phyloP scores from a whole-genome alignment of 257 asterid genomes.

The Schizonepeta tenuifolia region DNA sequence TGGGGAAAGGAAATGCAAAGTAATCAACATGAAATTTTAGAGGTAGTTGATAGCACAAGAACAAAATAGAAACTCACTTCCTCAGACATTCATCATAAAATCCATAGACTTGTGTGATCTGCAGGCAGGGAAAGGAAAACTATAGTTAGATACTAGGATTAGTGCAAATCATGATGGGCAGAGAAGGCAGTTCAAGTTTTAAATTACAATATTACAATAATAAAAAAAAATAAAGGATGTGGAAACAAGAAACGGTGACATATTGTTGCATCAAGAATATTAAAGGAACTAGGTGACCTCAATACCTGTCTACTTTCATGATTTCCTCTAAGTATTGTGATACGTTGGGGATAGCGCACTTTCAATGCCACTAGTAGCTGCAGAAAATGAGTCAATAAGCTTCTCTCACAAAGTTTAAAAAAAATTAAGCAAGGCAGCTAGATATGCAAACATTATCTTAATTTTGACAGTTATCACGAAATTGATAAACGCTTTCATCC shows the following conservation, averaged over 20 bases:
- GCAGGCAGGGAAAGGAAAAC: constrained; percentile 38
- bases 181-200: background rate
- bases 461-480: background rate
- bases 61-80: constrained; percentile 60
- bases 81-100: constrained; percentile 86
- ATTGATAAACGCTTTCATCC: background rate
- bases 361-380: constrained; percentile 73
- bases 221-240: background rate
- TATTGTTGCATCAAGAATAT: constrained; percentile 3
- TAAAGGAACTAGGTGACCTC: background rate
- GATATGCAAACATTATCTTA: constrained; percentile 3
- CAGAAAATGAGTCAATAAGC: constrained; percentile 36
- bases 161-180: background rate
- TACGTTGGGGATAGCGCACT: constrained; percentile 75
- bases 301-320: constrained; percentile 77
- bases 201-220: constrained; percentile 11
- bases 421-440: constrained; percentile 18
- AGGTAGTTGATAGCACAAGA: constrained; percentile 24
- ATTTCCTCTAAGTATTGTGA: constrained; percentile 77
- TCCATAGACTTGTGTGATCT: constrained; percentile 89
- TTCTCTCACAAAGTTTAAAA: constrained; percentile 14
- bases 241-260: constrained; percentile 5
- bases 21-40: constrained; percentile 15
- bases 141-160: constrained; percentile 23
- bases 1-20: constrained; percentile 10